Evolutionary conservation across 495 filamentous ascomycete genomes (phyloP).

Genomic region (Aspergillus sclerotiicarbonarius): DNA sequence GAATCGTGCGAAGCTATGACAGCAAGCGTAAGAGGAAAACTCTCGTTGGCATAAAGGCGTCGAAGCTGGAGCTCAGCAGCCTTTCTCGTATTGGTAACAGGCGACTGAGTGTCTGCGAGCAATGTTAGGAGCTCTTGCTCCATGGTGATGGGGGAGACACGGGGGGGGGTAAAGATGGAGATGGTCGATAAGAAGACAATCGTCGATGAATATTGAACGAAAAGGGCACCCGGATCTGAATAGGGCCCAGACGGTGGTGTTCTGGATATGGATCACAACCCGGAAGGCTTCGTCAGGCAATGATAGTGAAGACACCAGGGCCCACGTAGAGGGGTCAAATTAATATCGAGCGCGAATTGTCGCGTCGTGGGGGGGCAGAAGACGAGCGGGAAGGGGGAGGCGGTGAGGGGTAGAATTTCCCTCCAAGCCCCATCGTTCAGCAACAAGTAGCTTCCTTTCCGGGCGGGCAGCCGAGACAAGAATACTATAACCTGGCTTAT

Average conservation of each 20-base stretch:
- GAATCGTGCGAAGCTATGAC: constrained; percentile 73
- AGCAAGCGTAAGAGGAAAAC: constrained; percentile 73
- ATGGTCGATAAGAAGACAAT: constrained; percentile 20
- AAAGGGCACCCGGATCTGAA: not conserved
- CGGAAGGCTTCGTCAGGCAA: not conserved
- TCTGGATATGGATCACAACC: not conserved
- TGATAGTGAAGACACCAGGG: not conserved
- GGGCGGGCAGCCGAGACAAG: not conserved
- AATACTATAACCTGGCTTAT: too few relatives aligned
- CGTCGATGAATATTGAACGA: not conserved
- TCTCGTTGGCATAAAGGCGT: constrained; percentile 60
- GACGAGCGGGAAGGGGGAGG: constrained; percentile 9
- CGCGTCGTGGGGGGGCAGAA: constrained; percentile 7
- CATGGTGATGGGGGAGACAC: constrained; percentile 49
- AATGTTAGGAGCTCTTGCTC: constrained; percentile 81
- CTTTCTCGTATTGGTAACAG: constrained; percentile 66
- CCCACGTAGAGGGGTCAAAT: not conserved
- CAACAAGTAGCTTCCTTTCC: not conserved
- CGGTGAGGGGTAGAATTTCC: constrained; percentile 2
- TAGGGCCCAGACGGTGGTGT: not conserved
- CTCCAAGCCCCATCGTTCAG: not conserved
- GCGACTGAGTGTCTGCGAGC: constrained; percentile 74
- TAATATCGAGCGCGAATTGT: constrained; percentile 3
- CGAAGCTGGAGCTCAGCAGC: constrained; percentile 76
- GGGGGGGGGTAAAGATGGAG: constrained; percentile 6